Base-by-base conservation (phyloP, 2,329 filamentous ascomycete species). In the Sclerotinia glacialis region DNA sequence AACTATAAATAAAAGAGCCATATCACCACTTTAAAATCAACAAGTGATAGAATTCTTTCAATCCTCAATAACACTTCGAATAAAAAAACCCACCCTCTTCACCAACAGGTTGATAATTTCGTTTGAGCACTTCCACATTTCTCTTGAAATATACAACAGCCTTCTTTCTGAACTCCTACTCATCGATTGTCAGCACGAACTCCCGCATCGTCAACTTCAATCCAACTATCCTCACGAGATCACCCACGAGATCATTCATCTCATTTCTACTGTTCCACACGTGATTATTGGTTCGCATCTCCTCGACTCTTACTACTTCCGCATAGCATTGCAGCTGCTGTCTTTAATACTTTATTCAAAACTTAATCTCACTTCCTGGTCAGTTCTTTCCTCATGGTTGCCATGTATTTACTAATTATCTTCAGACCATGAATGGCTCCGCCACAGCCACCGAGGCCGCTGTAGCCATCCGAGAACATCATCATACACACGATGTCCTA, bases 401-500 rank as follows among this genome's bases (percentile, higher is more conserved):
- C 14, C 16, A 7, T 26, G 44, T 37, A 26, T 37, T 5, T 37
- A 50, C 31, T 61, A 61, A 61, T 34, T 16, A 3, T 61, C 9
- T 11, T 37, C n/a, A 61, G 58, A 26, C n/a, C 14, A 61, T 61
- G 58, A 49, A n/a, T 61, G 40, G 16, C 40, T 49, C 58, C 9
- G 58, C 44, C 49, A 50, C 58, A 49, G 14, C 44, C 8, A 49
- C 31, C 6, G n/a, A 31, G 31, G n/a, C 52, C 12, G 14, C 58
- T 26, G 31, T 37, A 46, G 58, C 28, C n/a, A 50, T 37, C 44
- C 58, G n/a, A 61, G 58, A 49, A 21, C 58, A 7, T 37, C 44
- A 61, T 28, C 52, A 68, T 11, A 47, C 28, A 59, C 23, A 59
- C 23, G 72, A 72, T 6, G 61, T 52, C n/a, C 52, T 59, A 37